Percentiles rank a stretch among this genome's conserved stretches.
Conservation (phyloP, 352 stramenopile genomes). For the Nothophytophthora sp. region DNA sequence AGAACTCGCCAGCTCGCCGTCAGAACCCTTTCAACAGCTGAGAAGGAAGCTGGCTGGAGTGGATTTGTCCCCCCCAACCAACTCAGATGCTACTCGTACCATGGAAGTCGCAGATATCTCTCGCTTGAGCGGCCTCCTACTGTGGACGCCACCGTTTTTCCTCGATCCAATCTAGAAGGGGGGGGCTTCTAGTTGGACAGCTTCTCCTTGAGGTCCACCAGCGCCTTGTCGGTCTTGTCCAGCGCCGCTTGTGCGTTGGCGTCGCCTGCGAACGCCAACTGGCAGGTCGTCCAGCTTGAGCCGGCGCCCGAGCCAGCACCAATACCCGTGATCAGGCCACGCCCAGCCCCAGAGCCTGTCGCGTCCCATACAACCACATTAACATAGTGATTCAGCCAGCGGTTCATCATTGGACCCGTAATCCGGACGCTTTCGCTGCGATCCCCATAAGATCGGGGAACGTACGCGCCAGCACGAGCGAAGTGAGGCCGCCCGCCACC, state of each 20-base stretch:
- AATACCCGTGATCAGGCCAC: conserved; percentile 68
- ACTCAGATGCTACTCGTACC: too few species aligned
- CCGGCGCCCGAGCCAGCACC: conserved; percentile 69
- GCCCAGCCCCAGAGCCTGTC: conserved; percentile 63
- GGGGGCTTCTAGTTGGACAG: conserved; percentile 31
- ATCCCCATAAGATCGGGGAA: conserved; percentile 13
- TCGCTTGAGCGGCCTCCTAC: too few species aligned
- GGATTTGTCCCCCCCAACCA: too few species aligned
- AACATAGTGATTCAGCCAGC: too few species aligned
- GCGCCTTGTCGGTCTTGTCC: conserved; percentile 76
- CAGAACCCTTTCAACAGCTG: too few species aligned
- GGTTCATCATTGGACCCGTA: too few species aligned
- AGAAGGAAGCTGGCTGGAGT: too few species aligned
- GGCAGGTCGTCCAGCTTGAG: conserved; percentile 86
- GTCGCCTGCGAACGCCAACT: conserved; percentile 80
- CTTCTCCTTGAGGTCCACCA: conserved; percentile 75
- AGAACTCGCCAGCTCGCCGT: conserved; percentile 11
- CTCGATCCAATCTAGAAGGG: too few species aligned
- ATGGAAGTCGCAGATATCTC: too few species aligned
- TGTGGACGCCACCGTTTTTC: not conserved
- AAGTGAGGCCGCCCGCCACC: conserved; percentile 80
- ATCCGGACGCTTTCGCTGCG: too few species aligned
- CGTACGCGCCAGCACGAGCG: conserved; percentile 81
- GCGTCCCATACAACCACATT: too few species aligned
- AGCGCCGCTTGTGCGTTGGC: conserved; percentile 60